These are phyloP conservation scores for Rhodocollybia butyracea DNA, from an alignment of 768 basidiomycete species.

Conservation along the genomic window DNA sequence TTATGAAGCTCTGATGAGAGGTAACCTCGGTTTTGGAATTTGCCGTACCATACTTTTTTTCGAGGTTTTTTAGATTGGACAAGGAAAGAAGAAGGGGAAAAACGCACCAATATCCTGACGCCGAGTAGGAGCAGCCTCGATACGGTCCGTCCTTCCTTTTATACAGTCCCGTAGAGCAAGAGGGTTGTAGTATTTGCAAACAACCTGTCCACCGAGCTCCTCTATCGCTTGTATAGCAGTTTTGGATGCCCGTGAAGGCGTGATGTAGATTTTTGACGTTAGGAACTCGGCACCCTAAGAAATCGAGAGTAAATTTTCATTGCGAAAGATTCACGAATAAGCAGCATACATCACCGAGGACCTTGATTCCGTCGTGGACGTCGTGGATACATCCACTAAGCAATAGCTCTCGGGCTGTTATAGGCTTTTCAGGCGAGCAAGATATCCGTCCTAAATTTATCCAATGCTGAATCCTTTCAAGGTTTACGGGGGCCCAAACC, in stretches of 20 bases:
- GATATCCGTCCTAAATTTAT: constrained; percentile 80
- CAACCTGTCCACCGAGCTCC: constrained; percentile 73
- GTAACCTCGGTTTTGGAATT: constrained; percentile 72
- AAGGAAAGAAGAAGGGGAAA: constrained; percentile 4
- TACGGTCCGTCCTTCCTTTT: constrained; percentile 66
- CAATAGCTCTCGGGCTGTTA: constrained; percentile 85
- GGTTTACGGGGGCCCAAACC: constrained; percentile 78
- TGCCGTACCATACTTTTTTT: constrained; percentile 71
- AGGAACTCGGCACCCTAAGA: constrained; percentile 63
- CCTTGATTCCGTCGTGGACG: constrained; percentile 87
- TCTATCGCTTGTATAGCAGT: constrained; percentile 86
- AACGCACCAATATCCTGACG: constrained; percentile 75
- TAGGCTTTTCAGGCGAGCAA: constrained; percentile 76
- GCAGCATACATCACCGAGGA: constrained; percentile 73
- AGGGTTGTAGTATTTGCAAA: constrained; percentile 89
- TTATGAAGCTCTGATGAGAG: constrained; percentile 58
- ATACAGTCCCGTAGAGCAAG: constrained; percentile 79
- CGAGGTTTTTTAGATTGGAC: not conserved
- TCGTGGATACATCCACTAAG: constrained; percentile 86
- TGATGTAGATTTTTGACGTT: constrained; percentile 71
- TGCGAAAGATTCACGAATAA: not conserved
- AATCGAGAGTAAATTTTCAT: not conserved
- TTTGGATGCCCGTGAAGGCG: constrained; percentile 82
- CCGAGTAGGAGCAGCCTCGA: constrained; percentile 78
- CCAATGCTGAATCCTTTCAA: constrained; percentile 89